Conservation (phyloP, 768 basidiomycete species). For the Hypholoma fasciculare region DNA sequence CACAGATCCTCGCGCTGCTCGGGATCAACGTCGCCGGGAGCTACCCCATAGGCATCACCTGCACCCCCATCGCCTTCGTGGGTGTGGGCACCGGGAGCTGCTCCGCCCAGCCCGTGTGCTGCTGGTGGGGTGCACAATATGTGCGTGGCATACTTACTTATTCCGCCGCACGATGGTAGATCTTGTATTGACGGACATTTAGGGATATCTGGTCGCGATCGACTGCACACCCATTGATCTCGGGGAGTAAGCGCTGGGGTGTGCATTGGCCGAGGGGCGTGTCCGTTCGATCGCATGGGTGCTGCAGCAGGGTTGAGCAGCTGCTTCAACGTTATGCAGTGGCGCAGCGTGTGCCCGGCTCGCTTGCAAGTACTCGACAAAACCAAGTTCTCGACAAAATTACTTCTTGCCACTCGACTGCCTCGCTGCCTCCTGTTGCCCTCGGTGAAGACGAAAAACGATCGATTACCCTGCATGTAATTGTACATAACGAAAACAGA, state of each 20-base stretch:
- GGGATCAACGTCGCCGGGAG: neutral
- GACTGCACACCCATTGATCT: no score
- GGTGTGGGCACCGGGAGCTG: neutral
- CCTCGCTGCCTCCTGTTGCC: neutral
- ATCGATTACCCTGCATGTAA: neutral
- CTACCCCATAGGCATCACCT: neutral
- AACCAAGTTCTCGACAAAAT: neutral
- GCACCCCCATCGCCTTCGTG: slow-evolving; percentile 4
- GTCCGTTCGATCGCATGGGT: no score
- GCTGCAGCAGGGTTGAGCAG: no score
- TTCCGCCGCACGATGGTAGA: no score
- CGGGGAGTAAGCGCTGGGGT: no score
- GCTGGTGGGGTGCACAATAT: neutral
- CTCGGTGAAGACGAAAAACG: neutral
- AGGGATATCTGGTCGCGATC: no score
- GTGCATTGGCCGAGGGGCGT: no score
- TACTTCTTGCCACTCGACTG: neutral
- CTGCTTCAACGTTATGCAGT: no score
- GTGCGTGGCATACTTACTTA: no score
- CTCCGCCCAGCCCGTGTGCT: slow-evolving; percentile 6
- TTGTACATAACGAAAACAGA: neutral
- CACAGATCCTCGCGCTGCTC: neutral
- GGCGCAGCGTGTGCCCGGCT: no score
- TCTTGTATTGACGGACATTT: no score
- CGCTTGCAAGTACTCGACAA: neutral